A percentile compares a stretch with the other conserved stretches of the same genome.
phyloP scores from a whole-genome alignment of 139 green algal genomes.

The Coelastrella sp. region DNA sequence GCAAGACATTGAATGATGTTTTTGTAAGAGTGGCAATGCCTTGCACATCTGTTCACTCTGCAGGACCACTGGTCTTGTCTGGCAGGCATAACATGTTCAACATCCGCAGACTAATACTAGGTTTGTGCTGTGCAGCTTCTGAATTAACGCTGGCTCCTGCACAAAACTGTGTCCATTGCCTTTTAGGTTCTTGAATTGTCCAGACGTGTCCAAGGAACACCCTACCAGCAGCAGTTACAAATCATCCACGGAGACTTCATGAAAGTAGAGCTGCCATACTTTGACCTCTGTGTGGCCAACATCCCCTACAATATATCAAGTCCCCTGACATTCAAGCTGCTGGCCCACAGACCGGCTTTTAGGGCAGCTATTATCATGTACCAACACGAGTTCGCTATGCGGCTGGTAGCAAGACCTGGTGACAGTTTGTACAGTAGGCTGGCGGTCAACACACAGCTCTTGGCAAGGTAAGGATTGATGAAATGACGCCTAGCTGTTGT shows the following conservation, averaged over 20 bases:
- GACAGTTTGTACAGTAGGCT: constrained; percentile 93
- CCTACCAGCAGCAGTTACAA: constrained; percentile 75
- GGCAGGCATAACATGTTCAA: too few species aligned
- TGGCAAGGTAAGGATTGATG: constrained; percentile 69
- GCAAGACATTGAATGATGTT: too few species aligned
- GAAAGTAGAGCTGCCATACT: constrained; percentile 96
- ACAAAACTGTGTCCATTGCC: too few species aligned
- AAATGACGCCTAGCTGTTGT: too few species aligned
- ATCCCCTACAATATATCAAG: constrained; percentile 99
- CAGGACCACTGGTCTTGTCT: too few species aligned
- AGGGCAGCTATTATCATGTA: constrained; percentile 99
- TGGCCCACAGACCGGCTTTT: constrained; percentile 88
- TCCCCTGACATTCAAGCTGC: constrained; percentile 98
- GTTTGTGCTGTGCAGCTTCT: too few species aligned
- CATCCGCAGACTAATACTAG: too few species aligned
- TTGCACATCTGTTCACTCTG: too few species aligned
- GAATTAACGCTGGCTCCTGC: too few species aligned
- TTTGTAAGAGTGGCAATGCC: too few species aligned
- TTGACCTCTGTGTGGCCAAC: constrained; percentile 99
- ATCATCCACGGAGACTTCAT: constrained; percentile 98
- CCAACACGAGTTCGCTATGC: constrained; percentile 99
- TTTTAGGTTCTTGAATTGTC: constrained; percentile 94
- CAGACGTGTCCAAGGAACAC: constrained; percentile 92
- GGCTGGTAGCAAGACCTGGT: constrained; percentile 92
- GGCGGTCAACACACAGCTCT: constrained; percentile 97